These are phyloP conservation scores for Lignosus rhinocerotis DNA, from an alignment of 1,284 basidiomycete species.

Conservation along the genomic window DNA sequence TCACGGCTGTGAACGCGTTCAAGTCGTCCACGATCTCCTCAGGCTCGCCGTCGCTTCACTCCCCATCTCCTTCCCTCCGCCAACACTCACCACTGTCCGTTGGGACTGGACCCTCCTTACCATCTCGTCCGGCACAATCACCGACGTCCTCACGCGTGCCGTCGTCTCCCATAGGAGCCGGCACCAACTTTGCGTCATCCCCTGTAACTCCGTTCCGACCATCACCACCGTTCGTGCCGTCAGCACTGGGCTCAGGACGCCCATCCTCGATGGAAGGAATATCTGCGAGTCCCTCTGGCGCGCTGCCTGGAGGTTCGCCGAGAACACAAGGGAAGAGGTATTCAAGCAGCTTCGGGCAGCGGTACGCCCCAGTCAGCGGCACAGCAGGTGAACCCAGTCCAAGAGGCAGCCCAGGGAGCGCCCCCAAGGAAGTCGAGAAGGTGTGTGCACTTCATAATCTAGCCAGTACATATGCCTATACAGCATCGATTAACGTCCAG, in stretches of 20 bases:
- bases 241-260: slow-evolving; percentile 46
- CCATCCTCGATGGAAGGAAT: slow-evolving; percentile 35
- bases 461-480: not conserved
- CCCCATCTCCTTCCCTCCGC: slow-evolving; percentile 47
- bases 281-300: slow-evolving; percentile 17
- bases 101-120: slow-evolving; percentile 33
- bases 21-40: slow-evolving; percentile 68
- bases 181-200: slow-evolving; percentile 31
- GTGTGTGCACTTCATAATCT: slow-evolving; percentile 24
- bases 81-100: slow-evolving; percentile 44
- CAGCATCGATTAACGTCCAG: slow-evolving; percentile 24
- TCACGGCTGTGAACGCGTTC: slow-evolving; percentile 62
- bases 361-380: slow-evolving; percentile 48
- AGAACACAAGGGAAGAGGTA: slow-evolving; percentile 36
- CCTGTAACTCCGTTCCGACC: slow-evolving; percentile 39
- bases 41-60: slow-evolving; percentile 49
- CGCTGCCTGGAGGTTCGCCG: slow-evolving; percentile 25
- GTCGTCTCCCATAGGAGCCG: slow-evolving; percentile 42
- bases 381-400: slow-evolving; percentile 43
- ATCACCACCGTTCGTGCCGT: slow-evolving; percentile 48
- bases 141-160: slow-evolving; percentile 46
- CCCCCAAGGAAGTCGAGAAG: slow-evolving; percentile 37
- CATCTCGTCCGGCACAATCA: slow-evolving; percentile 38
- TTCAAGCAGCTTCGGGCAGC: slow-evolving; percentile 72
- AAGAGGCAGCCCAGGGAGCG: slow-evolving; percentile 42